Percentiles rank a stretch among this genome's conserved stretches.
These are phyloP conservation scores for Phytophthora europaea DNA, from an alignment of 352 stramenopile species.

Conservation along the genomic window DNA sequence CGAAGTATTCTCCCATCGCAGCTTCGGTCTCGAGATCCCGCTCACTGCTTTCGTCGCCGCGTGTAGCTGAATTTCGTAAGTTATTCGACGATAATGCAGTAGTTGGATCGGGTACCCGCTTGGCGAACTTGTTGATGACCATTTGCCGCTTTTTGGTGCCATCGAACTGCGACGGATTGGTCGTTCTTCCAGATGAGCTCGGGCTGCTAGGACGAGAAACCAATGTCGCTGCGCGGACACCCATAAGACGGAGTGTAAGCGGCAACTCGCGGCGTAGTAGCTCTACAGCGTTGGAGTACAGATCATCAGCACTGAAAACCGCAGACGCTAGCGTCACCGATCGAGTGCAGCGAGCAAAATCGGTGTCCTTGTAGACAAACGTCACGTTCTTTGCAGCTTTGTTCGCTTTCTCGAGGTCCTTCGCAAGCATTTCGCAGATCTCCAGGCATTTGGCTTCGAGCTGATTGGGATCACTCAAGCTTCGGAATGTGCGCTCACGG, in stretches of 20 bases:
- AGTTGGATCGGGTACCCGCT: constrained; percentile 21
- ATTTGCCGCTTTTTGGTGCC: constrained; percentile 51
- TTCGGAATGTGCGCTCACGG: constrained; percentile 77
- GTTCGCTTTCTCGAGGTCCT: constrained; percentile 58
- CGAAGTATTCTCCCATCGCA: background rate
- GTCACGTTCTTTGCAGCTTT: constrained; percentile 69
- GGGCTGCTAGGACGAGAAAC: constrained; percentile 32
- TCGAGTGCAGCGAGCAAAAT: constrained; percentile 68
- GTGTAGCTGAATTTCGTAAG: constrained; percentile 5
- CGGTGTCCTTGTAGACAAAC: constrained; percentile 77
- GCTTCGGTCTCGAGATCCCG: background rate
- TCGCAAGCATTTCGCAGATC: constrained; percentile 63
- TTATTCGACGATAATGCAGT: background rate
- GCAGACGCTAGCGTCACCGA: constrained; percentile 57
- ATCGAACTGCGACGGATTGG: constrained; percentile 20
- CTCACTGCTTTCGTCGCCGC: constrained; percentile 6
- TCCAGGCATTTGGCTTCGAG: constrained; percentile 76
- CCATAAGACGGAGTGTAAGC: constrained; percentile 74
- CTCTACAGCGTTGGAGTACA: constrained; percentile 57
- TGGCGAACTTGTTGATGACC: constrained; percentile 56
- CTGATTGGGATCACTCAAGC: constrained; percentile 44
- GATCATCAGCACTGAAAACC: constrained; percentile 53
- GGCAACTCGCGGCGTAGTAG: constrained; percentile 72
- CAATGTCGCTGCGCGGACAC: constrained; percentile 64
- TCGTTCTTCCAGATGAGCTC: constrained; percentile 22